A percentile compares a stretch with the other conserved stretches of the same genome.
Evolutionary conservation across 768 basidiomycete genomes (phyloP).

Genomic region (Leccinum ochraceum): DNA sequence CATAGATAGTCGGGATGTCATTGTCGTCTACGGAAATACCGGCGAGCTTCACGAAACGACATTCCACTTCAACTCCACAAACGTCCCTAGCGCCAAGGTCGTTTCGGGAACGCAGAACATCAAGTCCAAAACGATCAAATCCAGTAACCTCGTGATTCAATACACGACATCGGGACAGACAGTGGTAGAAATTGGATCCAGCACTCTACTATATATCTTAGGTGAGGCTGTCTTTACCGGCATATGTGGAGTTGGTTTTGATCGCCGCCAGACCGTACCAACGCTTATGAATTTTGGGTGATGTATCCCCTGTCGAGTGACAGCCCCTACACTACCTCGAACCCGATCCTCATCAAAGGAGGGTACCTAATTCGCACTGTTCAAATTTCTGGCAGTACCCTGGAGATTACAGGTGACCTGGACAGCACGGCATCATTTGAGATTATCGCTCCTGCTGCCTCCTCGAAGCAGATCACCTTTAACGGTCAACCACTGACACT

Average conservation of each 20-base stretch:
- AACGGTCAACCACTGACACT: constrained; percentile 40
- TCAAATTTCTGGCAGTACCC: constrained; percentile 35
- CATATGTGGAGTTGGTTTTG: neutral
- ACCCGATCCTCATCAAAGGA: constrained; percentile 49
- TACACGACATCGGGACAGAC: constrained; percentile 49
- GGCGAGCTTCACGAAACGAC: constrained; percentile 53
- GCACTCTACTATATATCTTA: constrained; percentile 44
- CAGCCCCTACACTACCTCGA: constrained; percentile 37
- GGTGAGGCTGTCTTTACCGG: constrained; percentile 31
- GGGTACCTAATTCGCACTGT: constrained; percentile 49
- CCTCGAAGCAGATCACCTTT: constrained; percentile 43
- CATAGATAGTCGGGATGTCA: constrained; percentile 48
- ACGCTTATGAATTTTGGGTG: constrained; percentile 54
- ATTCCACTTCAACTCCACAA: constrained; percentile 37
- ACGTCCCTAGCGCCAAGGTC: constrained; percentile 24
- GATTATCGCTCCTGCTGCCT: constrained; percentile 45
- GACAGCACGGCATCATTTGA: constrained; percentile 46
- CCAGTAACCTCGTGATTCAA: constrained; percentile 41
- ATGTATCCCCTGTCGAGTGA: constrained; percentile 37
- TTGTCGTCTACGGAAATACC: constrained; percentile 48
- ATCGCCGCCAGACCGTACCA: constrained; percentile 42
- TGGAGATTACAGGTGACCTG: constrained; percentile 46
- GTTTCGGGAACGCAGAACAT: constrained; percentile 32
- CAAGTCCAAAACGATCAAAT: constrained; percentile 37
- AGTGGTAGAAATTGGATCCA: constrained; percentile 43